A percentile compares a stretch with the other conserved stretches of the same genome.
Evolutionary conservation across 2,329 filamentous ascomycete genomes (phyloP).

Genomic region (Lecanicillium sp.): DNA sequence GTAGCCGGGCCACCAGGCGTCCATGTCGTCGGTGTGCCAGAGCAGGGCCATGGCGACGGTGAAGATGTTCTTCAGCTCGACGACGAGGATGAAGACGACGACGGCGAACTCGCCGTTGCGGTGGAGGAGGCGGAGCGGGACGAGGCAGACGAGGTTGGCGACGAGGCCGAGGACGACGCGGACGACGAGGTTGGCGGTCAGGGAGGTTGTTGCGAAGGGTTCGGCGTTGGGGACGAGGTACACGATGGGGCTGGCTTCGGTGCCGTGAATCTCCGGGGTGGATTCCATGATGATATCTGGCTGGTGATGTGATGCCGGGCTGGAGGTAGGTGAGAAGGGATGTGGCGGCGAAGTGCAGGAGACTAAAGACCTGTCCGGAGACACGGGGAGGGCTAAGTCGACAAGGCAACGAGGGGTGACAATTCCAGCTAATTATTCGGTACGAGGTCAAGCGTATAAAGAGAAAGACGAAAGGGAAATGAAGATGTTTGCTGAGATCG

Average conservation of each 20-base stretch:
- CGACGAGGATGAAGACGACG: conserved; percentile 40
- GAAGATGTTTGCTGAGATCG: conserved; percentile 1
- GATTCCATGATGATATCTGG: no score
- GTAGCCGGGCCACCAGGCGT: conserved; percentile 44
- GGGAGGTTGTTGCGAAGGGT: conserved; percentile 24
- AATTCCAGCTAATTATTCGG: no score
- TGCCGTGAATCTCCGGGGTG: no score
- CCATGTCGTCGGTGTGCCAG: conserved; percentile 47
- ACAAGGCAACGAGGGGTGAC: no score
- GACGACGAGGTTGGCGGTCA: conserved; percentile 41
- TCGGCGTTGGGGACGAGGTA: conserved; percentile 17
- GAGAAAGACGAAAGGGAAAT: background rate
- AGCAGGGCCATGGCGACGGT: conserved; percentile 45
- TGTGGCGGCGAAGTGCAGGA: background rate
- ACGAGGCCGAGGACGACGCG: conserved; percentile 42
- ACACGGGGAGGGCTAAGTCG: no score
- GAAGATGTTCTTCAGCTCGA: conserved; percentile 41
- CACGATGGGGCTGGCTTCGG: conserved; percentile 17
- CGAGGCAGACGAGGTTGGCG: conserved; percentile 40
- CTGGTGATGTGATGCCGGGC: background rate
- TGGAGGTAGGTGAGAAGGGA: conserved; percentile 16
- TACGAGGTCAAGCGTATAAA: no score
- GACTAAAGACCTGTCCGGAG: no score
- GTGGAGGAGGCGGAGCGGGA: conserved; percentile 46
- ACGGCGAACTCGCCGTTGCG: conserved; percentile 50